Evolutionary conservation across 805 yeast genomes (phyloP).

Genomic region (Danielozyma ontarioensis): DNA sequence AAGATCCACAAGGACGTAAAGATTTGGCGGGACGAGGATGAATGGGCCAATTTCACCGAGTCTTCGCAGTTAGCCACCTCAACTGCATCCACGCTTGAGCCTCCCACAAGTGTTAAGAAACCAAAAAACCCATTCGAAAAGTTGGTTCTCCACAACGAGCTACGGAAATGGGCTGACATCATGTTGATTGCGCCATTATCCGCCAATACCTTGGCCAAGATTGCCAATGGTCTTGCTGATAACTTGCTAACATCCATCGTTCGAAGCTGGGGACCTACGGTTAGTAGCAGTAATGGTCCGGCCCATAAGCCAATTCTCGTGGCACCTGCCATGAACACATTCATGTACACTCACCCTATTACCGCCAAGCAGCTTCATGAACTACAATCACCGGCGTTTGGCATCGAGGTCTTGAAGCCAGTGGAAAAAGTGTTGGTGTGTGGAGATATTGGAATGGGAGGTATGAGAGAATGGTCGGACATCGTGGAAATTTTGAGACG

Average conservation of each 20-base stretch:
- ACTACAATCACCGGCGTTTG: conserved; percentile 31
- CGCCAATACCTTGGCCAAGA: conserved; percentile 41
- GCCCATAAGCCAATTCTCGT: conserved; percentile 38
- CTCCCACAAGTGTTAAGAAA: conserved; percentile 8
- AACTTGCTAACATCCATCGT: conserved; percentile 38
- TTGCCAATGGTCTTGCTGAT: conserved; percentile 41
- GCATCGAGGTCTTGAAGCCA: conserved; percentile 40
- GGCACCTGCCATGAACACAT: conserved; percentile 47
- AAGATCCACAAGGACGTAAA: conserved; percentile 62
- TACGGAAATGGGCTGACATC: conserved; percentile 44
- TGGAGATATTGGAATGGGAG: conserved; percentile 48
- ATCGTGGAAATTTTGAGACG: conserved; percentile 38
- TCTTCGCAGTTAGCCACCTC: conserved; percentile 10
- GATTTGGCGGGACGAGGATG: conserved; percentile 91
- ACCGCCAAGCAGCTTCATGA: conserved; percentile 35
- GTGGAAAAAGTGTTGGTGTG: conserved; percentile 43
- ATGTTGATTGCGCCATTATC: conserved; percentile 43
- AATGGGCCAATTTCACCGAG: conserved; percentile 59
- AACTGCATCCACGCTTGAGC: conserved; percentile 13
- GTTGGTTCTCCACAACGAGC: conserved; percentile 38
- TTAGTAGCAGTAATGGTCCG: conserved; percentile 6
- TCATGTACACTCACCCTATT: conserved; percentile 44
- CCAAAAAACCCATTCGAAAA: conserved; percentile 16
- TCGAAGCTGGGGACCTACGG: conserved; percentile 36
- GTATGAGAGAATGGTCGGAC: conserved; percentile 46